Evolutionary conservation across 495 filamentous ascomycete genomes (phyloP).

Genomic region (Lineolata rhizophorae): DNA sequence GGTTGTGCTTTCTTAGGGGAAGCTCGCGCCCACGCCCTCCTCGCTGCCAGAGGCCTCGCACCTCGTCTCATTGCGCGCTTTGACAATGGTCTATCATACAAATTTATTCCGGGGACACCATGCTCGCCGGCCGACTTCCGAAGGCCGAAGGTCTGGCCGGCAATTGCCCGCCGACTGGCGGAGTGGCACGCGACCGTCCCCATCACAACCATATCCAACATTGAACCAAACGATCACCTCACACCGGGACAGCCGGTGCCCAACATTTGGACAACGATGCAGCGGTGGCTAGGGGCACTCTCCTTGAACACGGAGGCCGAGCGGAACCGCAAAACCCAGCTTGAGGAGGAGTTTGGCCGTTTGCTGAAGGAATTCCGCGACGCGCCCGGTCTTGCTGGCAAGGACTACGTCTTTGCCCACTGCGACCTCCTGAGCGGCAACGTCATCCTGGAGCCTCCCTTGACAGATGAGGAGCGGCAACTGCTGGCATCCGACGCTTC

Average conservation of each 20-base stretch:
- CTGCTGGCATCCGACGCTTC: constrained; percentile 6
- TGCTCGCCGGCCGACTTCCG: constrained; percentile 58
- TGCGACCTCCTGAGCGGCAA: constrained; percentile 91
- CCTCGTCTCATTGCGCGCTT: constrained; percentile 80
- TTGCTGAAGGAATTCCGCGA: constrained; percentile 48
- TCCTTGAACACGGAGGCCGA: constrained; percentile 48
- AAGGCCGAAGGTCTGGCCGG: constrained; percentile 49
- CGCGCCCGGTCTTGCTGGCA: constrained; percentile 44
- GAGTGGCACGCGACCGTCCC: constrained; percentile 83
- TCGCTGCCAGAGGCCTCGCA: constrained; percentile 60
- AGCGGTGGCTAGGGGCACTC: constrained; percentile 83
- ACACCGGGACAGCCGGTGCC: constrained; percentile 23
- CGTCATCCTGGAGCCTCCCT: constrained; percentile 59
- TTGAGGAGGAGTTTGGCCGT: constrained; percentile 55
- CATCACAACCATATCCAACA: constrained; percentile 10
- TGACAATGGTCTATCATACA: constrained; percentile 87
- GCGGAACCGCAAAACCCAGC: constrained; percentile 33
- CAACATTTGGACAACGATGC: constrained; percentile 83
- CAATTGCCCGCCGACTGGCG: constrained; percentile 59
- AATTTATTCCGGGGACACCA: constrained; percentile 61
- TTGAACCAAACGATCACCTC: constrained; percentile 6
- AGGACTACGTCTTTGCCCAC: constrained; percentile 74
- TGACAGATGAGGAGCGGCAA: too few relatives aligned
- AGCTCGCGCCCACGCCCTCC: constrained; percentile 44
- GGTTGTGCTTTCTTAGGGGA: constrained; percentile 28